Evolutionary conservation across 208 protist species (phyloP), one percentile per base, ranked within the genome.

Genomic region (Novymonas esmeraldas): DNA sequence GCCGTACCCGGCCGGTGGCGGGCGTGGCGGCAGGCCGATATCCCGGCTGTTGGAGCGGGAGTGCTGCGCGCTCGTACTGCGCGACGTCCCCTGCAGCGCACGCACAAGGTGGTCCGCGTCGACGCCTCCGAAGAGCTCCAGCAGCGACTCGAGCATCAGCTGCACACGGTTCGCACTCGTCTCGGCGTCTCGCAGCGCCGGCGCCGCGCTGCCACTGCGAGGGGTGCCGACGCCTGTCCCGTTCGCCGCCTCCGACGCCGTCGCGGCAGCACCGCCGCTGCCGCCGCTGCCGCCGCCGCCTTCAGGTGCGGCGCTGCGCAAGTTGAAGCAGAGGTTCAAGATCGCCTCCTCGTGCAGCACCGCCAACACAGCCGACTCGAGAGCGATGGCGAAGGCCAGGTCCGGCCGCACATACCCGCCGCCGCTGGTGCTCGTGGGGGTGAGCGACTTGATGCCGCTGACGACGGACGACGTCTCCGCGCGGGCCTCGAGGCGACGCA

Each of bases 121-220:
- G 16, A 82, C 74, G 28, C 88, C 88, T 33, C 82, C 83, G 49
- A 94, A 94, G 26, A 94, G 73, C 75, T 94, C 88, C 22, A 89
- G 59, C 36, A 94, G 55, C 11, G 76, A 91, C 41, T 94, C 87
- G 34, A 75, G 70, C 49, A 82, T 71, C 50, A 90, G 55, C 65
- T 70, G 59, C n/a, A 63, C 56, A 7, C 69, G 61, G 28, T 73
- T 41, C 33, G 50, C 52, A 29, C 73, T 45, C 11, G 48, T 26
- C 18, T 62, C 61, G 48, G 60, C 68, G 24, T 41, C 68, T 26
- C 29, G 41, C 20, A 50, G 49, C 36, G 45, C n/a, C 1, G 52
- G 31, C 54, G 26, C 45, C 7, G 42, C 50, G 2, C 46, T 44
- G 7, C 20, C 60, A 5, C 18, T 58, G n/a, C 29, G 33, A 11